Evolutionary conservation across 73 alveolate genomes (phyloP), one percentile per base, ranked within the genome.

Genomic region (Paramecium biaurelia): DNA sequence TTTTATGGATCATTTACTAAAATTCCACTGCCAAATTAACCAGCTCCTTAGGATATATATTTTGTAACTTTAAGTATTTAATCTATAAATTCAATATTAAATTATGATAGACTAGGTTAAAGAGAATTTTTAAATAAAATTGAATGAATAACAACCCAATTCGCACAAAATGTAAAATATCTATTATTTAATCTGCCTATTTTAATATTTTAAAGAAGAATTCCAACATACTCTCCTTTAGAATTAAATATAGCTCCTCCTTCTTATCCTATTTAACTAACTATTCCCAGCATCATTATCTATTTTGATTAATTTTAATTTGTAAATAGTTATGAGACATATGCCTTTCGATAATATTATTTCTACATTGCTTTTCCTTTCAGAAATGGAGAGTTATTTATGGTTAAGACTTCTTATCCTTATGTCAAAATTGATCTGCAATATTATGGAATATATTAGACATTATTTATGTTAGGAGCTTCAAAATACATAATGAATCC

Each of bases 161-260:
- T 72, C 4, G 35, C 15, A 11, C 59, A 32, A 35, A 35, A 72
- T 14, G 86, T 35, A 72, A 12, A 72, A 32, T 72, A 72, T 72
- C 58, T 72, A 35, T 32, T n/a, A 21, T 72, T 38, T 72, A 35
- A 32, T 28, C 45, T 30, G 15, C 15, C 34, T 0, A 35, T 35
- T 35, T 72, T 34, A 28, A 30, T 12, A n/a, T 32, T 72, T 35
- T 32, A 42, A 34, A 38, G 32, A 15, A 72, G 32, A 32, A 72
- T 34, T 15, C 86, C 86, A 8, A 35, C 18, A 32, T 72, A 72
- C n/a, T 72, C 86, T 72, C 86, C 86, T 35, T 72, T 72, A 15
- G 28, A 35, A 72, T 72, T 72, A 37, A 35, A 72, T 5, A 72
- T 21, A 12, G 67, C 23, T 72, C 67, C 86, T 34, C 86, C 86